Conservation (phyloP, 495 filamentous ascomycete genomes). For the Penicillium turbatum region DNA sequence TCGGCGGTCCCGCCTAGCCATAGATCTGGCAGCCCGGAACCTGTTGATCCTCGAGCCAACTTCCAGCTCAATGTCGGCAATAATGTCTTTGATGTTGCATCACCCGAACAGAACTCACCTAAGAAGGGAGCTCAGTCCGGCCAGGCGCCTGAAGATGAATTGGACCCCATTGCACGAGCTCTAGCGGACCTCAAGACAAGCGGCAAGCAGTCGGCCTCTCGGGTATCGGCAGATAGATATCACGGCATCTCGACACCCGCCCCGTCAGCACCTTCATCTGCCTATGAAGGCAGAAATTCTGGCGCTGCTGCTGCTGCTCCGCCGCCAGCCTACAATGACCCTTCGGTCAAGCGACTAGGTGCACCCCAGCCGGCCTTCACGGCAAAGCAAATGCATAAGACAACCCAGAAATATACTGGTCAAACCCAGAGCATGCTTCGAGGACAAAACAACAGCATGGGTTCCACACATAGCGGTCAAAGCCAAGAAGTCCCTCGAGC, state of each 20-base stretch:
- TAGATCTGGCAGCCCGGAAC: constrained; percentile 67
- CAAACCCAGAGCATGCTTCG: constrained; percentile 80
- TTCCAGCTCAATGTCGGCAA: constrained; percentile 94
- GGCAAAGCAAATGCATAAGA: constrained; percentile 86
- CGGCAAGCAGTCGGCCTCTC: constrained; percentile 66
- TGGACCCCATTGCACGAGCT: constrained; percentile 88
- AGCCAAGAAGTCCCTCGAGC: constrained; percentile 42
- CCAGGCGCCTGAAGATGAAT: constrained; percentile 44
- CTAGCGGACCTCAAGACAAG: constrained; percentile 89
- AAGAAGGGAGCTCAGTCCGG: constrained; percentile 34
- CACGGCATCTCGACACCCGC: constrained; percentile 63
- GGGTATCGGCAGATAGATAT: constrained; percentile 89
- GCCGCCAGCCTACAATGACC: constrained; percentile 80
- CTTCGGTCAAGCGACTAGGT: constrained; percentile 71
- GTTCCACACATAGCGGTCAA: constrained; percentile 23
- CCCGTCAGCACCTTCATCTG: constrained; percentile 68
- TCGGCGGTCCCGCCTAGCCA: constrained; percentile 18
- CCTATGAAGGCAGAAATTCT: constrained; percentile 54
- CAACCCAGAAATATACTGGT: constrained; percentile 78
- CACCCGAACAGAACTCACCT: constrained; percentile 54
- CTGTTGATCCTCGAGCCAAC: constrained; percentile 86
- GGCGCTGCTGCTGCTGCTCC: constrained; percentile 46
- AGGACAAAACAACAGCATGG: constrained; percentile 34
- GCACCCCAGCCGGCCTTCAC: constrained; percentile 91
- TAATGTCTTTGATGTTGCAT: constrained; percentile 95